A percentile compares a stretch with the other conserved stretches of the same genome.
Conservation (phyloP, 345 rosid species). For the Melaleuca alternifolia region DNA sequence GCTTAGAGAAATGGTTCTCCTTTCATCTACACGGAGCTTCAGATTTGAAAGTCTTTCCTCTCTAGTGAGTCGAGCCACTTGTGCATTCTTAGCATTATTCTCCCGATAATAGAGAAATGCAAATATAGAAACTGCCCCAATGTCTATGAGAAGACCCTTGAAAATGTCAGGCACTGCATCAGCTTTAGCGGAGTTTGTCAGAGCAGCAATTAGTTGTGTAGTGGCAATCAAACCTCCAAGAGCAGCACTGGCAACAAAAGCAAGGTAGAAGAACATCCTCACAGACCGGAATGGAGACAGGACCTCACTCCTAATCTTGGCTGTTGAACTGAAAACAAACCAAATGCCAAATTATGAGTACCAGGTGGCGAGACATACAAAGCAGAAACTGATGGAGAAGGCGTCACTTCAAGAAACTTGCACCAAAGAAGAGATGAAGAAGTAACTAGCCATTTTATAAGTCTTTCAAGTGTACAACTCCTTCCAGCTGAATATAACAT, state of each 20-base stretch:
- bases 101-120: conserved; percentile 73
- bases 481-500: neutral
- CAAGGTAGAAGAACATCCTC: conserved; percentile 90
- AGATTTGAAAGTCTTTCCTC: conserved; percentile 89
- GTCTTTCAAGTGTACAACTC: neutral
- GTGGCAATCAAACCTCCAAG: conserved; percentile 82
- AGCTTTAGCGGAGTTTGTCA: conserved; percentile 62
- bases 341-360: conserved; percentile 8
- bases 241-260: conserved; percentile 68
- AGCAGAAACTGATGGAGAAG: conserved; percentile 17
- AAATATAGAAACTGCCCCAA: conserved; percentile 66
- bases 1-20: conserved; percentile 47
- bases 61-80: conserved; percentile 75
- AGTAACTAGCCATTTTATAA: neutral
- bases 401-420: conserved; percentile 4
- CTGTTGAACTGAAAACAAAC: conserved; percentile 40
- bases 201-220: conserved; percentile 64
- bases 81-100: conserved; percentile 63
- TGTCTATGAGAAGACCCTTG: conserved; percentile 63
- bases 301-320: conserved; percentile 87
- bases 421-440: conserved; percentile 1
- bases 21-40: conserved; percentile 65
- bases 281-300: conserved; percentile 86
- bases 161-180: conserved; percentile 51
- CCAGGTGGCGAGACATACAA: conserved; percentile 11